Conservation (phyloP, 306 rosid species). For the Cicer bijugum region DNA sequence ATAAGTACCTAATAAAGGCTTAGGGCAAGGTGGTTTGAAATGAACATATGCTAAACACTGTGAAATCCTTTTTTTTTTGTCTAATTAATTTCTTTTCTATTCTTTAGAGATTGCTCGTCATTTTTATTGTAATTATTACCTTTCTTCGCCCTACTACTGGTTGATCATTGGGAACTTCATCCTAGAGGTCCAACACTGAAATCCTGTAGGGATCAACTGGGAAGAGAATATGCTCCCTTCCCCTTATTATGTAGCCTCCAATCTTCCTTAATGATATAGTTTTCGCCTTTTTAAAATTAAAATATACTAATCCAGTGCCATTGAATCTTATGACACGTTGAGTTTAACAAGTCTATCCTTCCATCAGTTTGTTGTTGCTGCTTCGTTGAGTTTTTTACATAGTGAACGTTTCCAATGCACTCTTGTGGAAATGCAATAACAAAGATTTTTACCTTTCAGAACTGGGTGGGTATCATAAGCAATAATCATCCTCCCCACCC, state of each 20-base stretch:
- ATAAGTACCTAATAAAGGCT: constrained; percentile 25
- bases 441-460: background rate
- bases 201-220: background rate
- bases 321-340: background rate
- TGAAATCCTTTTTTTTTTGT: background rate
- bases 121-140: constrained; percentile 5
- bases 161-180: constrained; percentile 34
- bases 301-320: background rate
- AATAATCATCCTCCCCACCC: background rate
- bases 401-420: background rate
- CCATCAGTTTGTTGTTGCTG: background rate
- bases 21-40: constrained; percentile 8
- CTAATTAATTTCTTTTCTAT: constrained; percentile 19
- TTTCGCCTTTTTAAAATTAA: background rate
- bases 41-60: constrained; percentile 24
- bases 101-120: constrained; percentile 17
- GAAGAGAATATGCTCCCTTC: background rate
- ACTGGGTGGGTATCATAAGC: background rate
- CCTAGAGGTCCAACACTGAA: constrained; percentile 13
- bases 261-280: constrained; percentile 7
- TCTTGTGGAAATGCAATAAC: constrained; percentile 8
- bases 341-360: constrained; percentile 6
- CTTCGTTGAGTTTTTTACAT: constrained; percentile 24
- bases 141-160: background rate
- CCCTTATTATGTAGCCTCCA: constrained; percentile 6